Evolutionary conservation across 208 protist species (phyloP), one percentile per base, ranked within the genome.

Genomic region (Acanthamoeba castellanii): DNA sequence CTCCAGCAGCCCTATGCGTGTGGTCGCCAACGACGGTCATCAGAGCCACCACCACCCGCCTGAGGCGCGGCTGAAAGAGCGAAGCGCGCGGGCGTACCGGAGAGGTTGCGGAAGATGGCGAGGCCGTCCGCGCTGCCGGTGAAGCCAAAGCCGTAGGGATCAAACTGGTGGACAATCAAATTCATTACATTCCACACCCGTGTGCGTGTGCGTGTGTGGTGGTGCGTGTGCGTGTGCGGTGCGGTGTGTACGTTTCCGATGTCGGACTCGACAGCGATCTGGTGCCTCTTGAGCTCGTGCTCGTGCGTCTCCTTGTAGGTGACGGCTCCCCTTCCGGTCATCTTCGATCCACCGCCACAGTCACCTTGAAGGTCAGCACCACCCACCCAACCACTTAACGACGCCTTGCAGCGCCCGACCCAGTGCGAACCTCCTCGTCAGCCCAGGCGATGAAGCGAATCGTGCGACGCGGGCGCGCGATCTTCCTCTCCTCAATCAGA

Each of bases 291-390:
- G 50, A 87, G 78, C 30, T 87, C 78, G 78, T 87, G 27, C n/a
- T 37, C 4, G 50, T 87, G 78, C 78, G 61, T 87, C 78, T 87
- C 78, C 78, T 64, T 87, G 78, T 87, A 87, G 14, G 30, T 37
- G 27, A 9, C 25, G 27, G 78, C 78, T 20, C 78, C 78, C 16
- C 78, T 18, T 34, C 34, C 74, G 34, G 68, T 76, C 68, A 76
- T 76, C 68, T 76, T 8, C n/a, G 76, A 4, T 5, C 55, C 42
- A 13, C 32, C 32, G 18, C 42, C 25, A 16, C 22, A 52, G 5
- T 0, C 18, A 27, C 6, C 8, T 84, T 9, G 9, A 37, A 45
- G 76, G 7, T 25, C 45, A 27, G 18, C 55, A 11, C 9, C 3
- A 22, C 42, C 34, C 42, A 14, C 7, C 25, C 18, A 57, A 57